phyloP scores from a whole-genome alignment of 371 early-diverging fungal genomes.

The Saksenaea vasiformis region DNA sequence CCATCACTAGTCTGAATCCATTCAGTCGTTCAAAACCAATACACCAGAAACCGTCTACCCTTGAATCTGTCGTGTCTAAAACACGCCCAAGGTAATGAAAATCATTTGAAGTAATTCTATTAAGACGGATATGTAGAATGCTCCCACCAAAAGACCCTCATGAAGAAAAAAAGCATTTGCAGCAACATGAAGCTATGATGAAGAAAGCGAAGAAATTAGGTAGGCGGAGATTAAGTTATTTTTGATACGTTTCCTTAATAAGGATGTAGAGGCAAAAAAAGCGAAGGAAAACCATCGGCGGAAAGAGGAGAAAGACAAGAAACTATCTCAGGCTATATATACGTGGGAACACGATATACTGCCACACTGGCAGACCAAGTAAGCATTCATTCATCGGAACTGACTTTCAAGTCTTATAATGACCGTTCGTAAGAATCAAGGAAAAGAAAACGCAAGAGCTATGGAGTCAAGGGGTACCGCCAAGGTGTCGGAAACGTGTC shows the following conservation, averaged over 20 bases:
- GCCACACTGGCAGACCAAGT: slow-evolving; percentile 45
- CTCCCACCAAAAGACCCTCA: slow-evolving; percentile 51
- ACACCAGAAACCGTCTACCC: slow-evolving; percentile 41
- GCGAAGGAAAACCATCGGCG: slow-evolving; percentile 18
- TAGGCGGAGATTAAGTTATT: background rate
- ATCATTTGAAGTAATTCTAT: background rate
- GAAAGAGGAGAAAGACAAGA: slow-evolving; percentile 28
- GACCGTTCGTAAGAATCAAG: slow-evolving; percentile 16
- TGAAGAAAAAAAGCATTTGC: slow-evolving; percentile 53
- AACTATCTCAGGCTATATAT: slow-evolving; percentile 23
- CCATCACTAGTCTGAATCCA: slow-evolving; percentile 32
- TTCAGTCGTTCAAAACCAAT: slow-evolving; percentile 32
- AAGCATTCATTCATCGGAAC: background rate
- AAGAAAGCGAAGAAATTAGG: slow-evolving; percentile 45
- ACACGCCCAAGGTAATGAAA: slow-evolving; percentile 46
- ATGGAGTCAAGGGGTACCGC: slow-evolving; percentile 51
- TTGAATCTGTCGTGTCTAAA: slow-evolving; percentile 50
- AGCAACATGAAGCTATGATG: slow-evolving; percentile 54
- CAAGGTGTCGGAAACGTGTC: slow-evolving; percentile 45
- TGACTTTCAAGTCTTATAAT: background rate
- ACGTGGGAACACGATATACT: slow-evolving; percentile 49
- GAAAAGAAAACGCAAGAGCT: slow-evolving; percentile 35
- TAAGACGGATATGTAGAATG: slow-evolving; percentile 25
- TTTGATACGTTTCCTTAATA: background rate
- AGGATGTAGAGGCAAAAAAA: slow-evolving; percentile 38